Base-by-base conservation (phyloP, 495 filamentous ascomycete species). In the Lepraria neglecta region DNA sequence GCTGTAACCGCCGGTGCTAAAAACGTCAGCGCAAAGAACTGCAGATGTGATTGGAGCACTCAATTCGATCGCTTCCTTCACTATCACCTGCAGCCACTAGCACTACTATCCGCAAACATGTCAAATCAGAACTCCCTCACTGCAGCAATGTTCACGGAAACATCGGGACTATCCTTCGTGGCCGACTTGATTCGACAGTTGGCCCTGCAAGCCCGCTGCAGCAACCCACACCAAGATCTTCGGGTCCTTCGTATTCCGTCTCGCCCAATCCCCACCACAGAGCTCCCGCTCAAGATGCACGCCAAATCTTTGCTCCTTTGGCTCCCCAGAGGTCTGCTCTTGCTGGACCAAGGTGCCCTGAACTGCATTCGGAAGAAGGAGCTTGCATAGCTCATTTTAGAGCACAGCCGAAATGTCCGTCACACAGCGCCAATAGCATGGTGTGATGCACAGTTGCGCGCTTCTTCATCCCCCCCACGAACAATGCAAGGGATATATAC, bases 1-100 rank as follows among this genome's bases (percentile, higher is more conserved):
- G 55, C 43, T 10, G 58, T 61, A 19, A 58, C 69, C 56, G 38
- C 64, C n/a, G 56, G 30, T 12, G 64, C 68, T 64, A 64, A 64
- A 60, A 28, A 45, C 30, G 57, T 35, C 48, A 60, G 62, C 62
- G 62, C 24, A 40, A 60, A 47, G 43, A 42, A 56, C 4, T 45
- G 47, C 31, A 27, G 6, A 33, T 56, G 28, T 56, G 43, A 60
- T 60, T 60, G 21, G 47, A 60, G 10, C 50, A 24, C 38, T 38
- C 58, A 43, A 60, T 60, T 60, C 58, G 58, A 40, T 60, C 58
- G 58, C 58, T 60, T 60, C 51, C 24, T 21, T 35, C 47, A 43
- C 38, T 46, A 52, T 44, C 48, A 60, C 51, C 51, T 60, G 58
- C 58, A 53, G 30, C 24, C 15, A 15, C 33, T 35, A 4, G 33